Percentiles rank a stretch among this genome's conserved stretches.
Conservation (phyloP, 345 rosid species). For the Hypericum androsaemum region DNA sequence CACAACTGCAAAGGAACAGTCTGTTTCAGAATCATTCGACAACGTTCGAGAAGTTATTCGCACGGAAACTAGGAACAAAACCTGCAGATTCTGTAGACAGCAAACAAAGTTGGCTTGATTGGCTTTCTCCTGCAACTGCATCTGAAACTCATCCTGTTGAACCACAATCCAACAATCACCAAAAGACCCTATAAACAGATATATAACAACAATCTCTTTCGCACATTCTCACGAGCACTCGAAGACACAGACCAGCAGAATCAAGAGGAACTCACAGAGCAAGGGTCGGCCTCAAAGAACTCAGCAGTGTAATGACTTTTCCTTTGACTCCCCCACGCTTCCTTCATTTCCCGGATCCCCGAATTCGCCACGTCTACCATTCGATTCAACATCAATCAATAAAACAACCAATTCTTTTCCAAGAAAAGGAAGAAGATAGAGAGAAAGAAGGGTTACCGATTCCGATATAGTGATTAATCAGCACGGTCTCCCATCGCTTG, state of each 20-base stretch:
- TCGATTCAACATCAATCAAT: neutral
- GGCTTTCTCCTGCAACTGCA: slow-evolving; percentile 46
- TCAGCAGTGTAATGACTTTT: slow-evolving; percentile 49
- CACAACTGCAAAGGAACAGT: slow-evolving; percentile 44
- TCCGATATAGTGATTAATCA: slow-evolving; percentile 68
- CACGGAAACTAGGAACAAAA: slow-evolving; percentile 10
- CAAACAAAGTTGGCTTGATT: slow-evolving; percentile 73
- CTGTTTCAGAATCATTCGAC: neutral
- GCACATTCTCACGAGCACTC: neutral
- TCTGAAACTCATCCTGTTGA: slow-evolving; percentile 55
- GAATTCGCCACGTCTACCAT: slow-evolving; percentile 47
- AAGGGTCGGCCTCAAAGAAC: slow-evolving; percentile 80
- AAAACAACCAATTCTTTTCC: neutral
- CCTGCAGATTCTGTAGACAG: slow-evolving; percentile 94
- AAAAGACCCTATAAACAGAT: neutral
- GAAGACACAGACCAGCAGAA: too few relatives aligned
- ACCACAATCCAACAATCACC: neutral
- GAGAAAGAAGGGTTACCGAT: slow-evolving; percentile 54
- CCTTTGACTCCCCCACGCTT: slow-evolving; percentile 73
- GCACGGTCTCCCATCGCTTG: slow-evolving; percentile 71
- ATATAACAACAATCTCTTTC: neutral
- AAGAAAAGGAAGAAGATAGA: neutral
- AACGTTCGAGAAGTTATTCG: neutral
- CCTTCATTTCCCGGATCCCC: slow-evolving; percentile 47
- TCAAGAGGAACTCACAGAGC: slow-evolving; percentile 31